Conservation (phyloP, 495 filamentous ascomycete genomes). For the Hyaloscypha variabilis region DNA sequence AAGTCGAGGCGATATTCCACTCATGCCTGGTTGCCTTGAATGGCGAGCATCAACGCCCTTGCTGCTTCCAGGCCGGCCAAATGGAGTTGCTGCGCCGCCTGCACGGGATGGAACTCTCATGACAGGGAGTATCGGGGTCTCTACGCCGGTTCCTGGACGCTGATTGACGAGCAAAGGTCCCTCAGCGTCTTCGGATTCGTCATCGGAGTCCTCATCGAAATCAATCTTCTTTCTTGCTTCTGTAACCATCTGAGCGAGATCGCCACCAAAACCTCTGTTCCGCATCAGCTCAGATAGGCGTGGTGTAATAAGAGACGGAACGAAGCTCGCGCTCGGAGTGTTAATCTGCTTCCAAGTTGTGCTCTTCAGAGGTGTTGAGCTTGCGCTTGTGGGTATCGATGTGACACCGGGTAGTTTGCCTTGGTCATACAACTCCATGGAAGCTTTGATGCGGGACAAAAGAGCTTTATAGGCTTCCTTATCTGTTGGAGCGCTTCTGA, state of each 20-base stretch:
- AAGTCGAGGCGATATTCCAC: slow-evolving; percentile 39
- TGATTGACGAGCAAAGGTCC: background rate
- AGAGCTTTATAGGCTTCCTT: slow-evolving; percentile 53
- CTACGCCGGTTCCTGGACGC: slow-evolving; percentile 29
- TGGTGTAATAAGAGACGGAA: slow-evolving; percentile 69
- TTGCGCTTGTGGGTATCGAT: slow-evolving; percentile 39
- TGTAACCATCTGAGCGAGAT: slow-evolving; percentile 62
- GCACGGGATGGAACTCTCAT: slow-evolving; percentile 61
- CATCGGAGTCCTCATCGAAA: slow-evolving; percentile 50
- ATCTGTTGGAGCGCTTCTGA: slow-evolving; percentile 60
- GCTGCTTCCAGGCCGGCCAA: slow-evolving; percentile 55
- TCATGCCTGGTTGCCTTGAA: slow-evolving; percentile 31
- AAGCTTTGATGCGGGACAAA: slow-evolving; percentile 48
- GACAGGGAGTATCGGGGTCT: slow-evolving; percentile 36
- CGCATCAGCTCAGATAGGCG: slow-evolving; percentile 74
- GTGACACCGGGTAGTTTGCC: slow-evolving; percentile 48
- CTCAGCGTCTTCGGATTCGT: slow-evolving; percentile 46
- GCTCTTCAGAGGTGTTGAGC: slow-evolving; percentile 22
- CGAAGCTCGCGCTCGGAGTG: slow-evolving; percentile 43
- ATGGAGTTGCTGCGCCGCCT: slow-evolving; percentile 53
- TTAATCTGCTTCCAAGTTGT: slow-evolving; percentile 3
- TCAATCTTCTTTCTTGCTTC: slow-evolving; percentile 60
- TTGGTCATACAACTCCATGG: slow-evolving; percentile 45
- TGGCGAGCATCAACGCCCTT: slow-evolving; percentile 48
- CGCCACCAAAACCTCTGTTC: slow-evolving; percentile 62